Evolutionary conservation across 179 eudicot genomes (phyloP).

Genomic region (Spergularia azorica): DNA sequence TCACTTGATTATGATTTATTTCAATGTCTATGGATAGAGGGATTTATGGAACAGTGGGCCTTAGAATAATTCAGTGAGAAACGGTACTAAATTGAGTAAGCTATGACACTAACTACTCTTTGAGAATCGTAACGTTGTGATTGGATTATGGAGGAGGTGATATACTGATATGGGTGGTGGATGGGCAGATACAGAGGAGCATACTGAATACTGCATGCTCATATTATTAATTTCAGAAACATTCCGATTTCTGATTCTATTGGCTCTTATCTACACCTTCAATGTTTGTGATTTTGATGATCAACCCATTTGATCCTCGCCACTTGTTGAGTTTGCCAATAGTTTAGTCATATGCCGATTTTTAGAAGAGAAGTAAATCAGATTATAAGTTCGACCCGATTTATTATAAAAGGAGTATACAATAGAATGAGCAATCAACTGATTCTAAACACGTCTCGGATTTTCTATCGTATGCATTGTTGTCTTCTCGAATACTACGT

Average conservation of each 20-base stretch:
- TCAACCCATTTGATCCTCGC: too few species aligned
- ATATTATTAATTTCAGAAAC: not conserved
- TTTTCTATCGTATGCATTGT: not conserved
- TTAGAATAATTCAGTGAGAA: not conserved
- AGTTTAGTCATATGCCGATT: not conserved
- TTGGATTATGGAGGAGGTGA: slow-evolving; percentile 34
- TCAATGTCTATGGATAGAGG: not conserved
- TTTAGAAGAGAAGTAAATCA: too few species aligned
- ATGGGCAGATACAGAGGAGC: not conserved
- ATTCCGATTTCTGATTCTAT: slow-evolving; percentile 21
- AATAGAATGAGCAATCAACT: too few species aligned
- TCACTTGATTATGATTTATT: too few species aligned
- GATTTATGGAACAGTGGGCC: slow-evolving; percentile 10
- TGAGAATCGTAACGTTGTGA: slow-evolving; percentile 5
- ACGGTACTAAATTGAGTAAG: not conserved
- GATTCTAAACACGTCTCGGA: slow-evolving; percentile 12
- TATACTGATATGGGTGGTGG: slow-evolving; percentile 6
- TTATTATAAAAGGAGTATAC: too few species aligned
- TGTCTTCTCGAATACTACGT: too few species aligned
- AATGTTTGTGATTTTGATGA: too few species aligned
- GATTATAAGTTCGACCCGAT: too few species aligned
- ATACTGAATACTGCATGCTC: too few species aligned
- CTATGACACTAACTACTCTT: not conserved
- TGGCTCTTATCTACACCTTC: slow-evolving; percentile 11
- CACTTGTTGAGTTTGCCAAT: too few species aligned